Evolutionary conservation across 225 moss, liverwort and hornwort species (phyloP).

Genomic region (Thuidium tamariscinum): DNA sequence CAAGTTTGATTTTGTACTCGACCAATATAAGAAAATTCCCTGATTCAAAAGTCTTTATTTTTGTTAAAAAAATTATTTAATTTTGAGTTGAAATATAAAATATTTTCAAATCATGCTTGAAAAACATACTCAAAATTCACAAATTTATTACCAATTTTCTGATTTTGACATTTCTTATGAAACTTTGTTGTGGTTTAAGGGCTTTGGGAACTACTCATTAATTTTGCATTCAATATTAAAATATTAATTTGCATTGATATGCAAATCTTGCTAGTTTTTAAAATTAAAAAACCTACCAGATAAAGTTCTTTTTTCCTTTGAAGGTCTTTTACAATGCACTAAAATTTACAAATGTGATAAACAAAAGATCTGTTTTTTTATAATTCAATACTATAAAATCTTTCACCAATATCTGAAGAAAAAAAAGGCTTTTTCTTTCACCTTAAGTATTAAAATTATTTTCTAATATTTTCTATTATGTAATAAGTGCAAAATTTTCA

Average conservation of each 20-base stretch:
- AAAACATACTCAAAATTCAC: neutral
- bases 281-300: neutral
- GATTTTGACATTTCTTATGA: neutral
- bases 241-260: neutral
- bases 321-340: fast-evolving
- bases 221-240: neutral
- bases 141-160: neutral
- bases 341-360: neutral
- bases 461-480: neutral
- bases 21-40: neutral
- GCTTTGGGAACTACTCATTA: neutral
- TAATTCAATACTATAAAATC: neutral
- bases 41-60: neutral
- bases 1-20: neutral
- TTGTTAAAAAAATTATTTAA: neutral
- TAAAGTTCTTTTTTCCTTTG: fast-evolving
- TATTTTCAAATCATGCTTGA: too few relatives aligned
- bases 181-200: neutral
- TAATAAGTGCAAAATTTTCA: neutral
- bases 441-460: neutral
- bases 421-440: neutral
- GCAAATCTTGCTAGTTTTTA: neutral
- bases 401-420: fast-evolving
- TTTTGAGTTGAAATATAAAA: neutral
- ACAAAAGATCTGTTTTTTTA: neutral